These are phyloP conservation scores for Cryptococcus sp. DNA, from an alignment of 1,284 basidiomycete genomes.

Conservation along the genomic window DNA sequence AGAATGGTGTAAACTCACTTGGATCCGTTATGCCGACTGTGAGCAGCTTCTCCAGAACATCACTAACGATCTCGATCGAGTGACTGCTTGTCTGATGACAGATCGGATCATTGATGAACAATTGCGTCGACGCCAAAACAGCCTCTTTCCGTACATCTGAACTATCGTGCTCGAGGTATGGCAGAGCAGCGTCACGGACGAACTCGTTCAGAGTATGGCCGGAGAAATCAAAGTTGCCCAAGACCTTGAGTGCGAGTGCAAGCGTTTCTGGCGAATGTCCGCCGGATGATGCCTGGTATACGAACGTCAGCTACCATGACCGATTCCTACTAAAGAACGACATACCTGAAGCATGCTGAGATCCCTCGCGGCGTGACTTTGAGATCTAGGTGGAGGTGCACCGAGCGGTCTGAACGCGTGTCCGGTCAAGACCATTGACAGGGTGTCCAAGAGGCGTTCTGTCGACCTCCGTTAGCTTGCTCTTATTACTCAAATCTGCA, in stretches of 20 bases:
- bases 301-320: slow-evolving; percentile 28
- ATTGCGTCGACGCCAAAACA: slow-evolving; percentile 85
- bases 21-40: slow-evolving; percentile 98
- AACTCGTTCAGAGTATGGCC: slow-evolving; percentile 96
- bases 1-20: slow-evolving; percentile 57
- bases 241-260: slow-evolving; percentile 80
- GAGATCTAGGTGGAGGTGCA: slow-evolving; percentile 56
- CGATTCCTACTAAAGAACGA: neutral
- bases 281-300: slow-evolving; percentile 29
- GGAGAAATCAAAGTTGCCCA: slow-evolving; percentile 91
- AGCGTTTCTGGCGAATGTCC: slow-evolving; percentile 72
- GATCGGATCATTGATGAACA: slow-evolving; percentile 94
- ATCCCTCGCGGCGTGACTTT: slow-evolving; percentile 59
- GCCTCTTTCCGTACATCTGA: slow-evolving; percentile 87
- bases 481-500: slow-evolving; percentile 24
- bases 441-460: slow-evolving; percentile 83
- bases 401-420: slow-evolving; percentile 84
- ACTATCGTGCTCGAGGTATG: slow-evolving; percentile 92
- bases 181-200: slow-evolving; percentile 86
- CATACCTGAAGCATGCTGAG: slow-evolving; percentile 63
- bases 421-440: slow-evolving; percentile 77
- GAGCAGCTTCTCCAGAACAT: slow-evolving; percentile 94
- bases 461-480: slow-evolving; percentile 4
- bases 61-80: slow-evolving; percentile 96
- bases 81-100: slow-evolving; percentile 95